These are phyloP conservation scores for Xerophyta viscosa DNA, from an alignment of 106 monocot species.

Conservation along the genomic window DNA sequence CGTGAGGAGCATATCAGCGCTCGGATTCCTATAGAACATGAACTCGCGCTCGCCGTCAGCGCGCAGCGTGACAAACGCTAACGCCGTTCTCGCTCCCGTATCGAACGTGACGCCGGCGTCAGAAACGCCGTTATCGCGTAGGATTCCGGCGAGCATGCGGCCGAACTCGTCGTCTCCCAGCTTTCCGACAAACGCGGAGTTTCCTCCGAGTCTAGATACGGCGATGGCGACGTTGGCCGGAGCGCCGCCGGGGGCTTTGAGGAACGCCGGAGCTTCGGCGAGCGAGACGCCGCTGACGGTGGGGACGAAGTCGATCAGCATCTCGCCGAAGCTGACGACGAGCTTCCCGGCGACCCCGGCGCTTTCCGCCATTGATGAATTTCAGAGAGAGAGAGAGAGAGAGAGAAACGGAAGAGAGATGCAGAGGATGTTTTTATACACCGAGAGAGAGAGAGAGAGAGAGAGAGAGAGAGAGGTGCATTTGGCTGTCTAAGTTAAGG, in stretches of 20 bases:
- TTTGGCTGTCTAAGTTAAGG: too few species aligned
- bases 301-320: slow-evolving; percentile 49
- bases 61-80: slow-evolving; percentile 56
- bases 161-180: slow-evolving; percentile 76
- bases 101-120: slow-evolving; percentile 56
- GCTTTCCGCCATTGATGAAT: background rate
- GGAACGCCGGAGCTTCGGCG: slow-evolving; percentile 34
- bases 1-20: slow-evolving; percentile 60
- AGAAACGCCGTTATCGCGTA: slow-evolving; percentile 44
- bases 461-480: too few species aligned
- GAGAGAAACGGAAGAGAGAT: slow-evolving; percentile 4
- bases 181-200: slow-evolving; percentile 57
- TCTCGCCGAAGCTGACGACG: slow-evolving; percentile 44
- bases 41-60: slow-evolving; percentile 66
- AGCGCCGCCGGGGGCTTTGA: slow-evolving; percentile 41
- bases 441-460: too few species aligned
- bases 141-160: slow-evolving; percentile 55
- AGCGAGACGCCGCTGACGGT: slow-evolving; percentile 35
- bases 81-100: slow-evolving; percentile 45
- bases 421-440: too few species aligned
- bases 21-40: slow-evolving; percentile 69
- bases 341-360: background rate
- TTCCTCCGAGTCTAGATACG: slow-evolving; percentile 27
- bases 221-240: slow-evolving; percentile 50
- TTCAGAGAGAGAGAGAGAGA: background rate